Evolutionary conservation across 1,284 basidiomycete species (phyloP).

Genomic region (Cronartium quercuum): DNA sequence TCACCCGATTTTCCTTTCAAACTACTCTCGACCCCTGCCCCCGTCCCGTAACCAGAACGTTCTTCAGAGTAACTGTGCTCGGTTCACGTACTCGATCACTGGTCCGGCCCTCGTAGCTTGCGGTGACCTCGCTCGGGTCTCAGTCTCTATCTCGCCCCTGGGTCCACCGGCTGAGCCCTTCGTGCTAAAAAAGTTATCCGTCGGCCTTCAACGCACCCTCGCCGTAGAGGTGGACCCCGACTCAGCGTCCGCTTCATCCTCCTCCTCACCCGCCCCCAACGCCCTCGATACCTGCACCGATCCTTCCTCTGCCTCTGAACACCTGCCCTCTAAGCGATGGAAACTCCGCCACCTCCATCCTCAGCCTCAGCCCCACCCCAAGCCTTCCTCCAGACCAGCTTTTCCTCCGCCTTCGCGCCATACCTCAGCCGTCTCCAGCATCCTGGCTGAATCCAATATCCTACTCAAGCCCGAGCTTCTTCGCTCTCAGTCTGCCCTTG

Average conservation of each 20-base stretch:
- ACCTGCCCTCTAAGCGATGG: neutral
- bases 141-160: neutral
- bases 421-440: neutral
- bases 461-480: neutral
- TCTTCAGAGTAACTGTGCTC: neutral
- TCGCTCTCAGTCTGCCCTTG: no score
- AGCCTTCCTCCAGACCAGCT: conserved; percentile 3
- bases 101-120: neutral
- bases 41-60: neutral
- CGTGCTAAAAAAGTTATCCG: neutral
- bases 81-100: conserved; percentile 13
- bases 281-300: neutral
- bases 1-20: conserved; percentile 3
- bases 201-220: neutral
- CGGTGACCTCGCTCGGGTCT: conserved; percentile 9
- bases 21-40: neutral
- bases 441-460: neutral
- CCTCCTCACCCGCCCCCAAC: neutral
- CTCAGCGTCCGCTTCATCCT: neutral
- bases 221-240: neutral
- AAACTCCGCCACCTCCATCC: neutral
- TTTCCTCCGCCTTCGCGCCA: neutral
- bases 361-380: neutral
- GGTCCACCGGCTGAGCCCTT: neutral
- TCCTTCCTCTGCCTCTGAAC: neutral